Evolutionary conservation across 345 rosid species (phyloP).

Genomic region (thale cress (Arabidopsis thaliana)): TAIR10.1 NC_003070.9:19206001-19206500

Average conservation of each 20-base stretch:
- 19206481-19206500: slow-evolving; percentile 24
- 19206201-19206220: slow-evolving; percentile 53
- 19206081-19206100: slow-evolving; percentile 78
- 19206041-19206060: slow-evolving; percentile 18
- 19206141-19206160: slow-evolving; percentile 60
- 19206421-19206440: slow-evolving; percentile 31
- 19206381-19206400: slow-evolving; percentile 82
- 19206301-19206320: slow-evolving; percentile 48
- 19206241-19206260: slow-evolving; percentile 88
- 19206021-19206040: not conserved
- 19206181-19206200: slow-evolving; percentile 65
- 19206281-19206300: slow-evolving; percentile 70
- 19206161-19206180: slow-evolving; percentile 60
- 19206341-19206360: slow-evolving; percentile 67
- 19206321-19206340: slow-evolving; percentile 58
- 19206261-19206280: slow-evolving; percentile 70
- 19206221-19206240: slow-evolving; percentile 74
- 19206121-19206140: slow-evolving; percentile 59
- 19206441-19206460: slow-evolving; percentile 61
- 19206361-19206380: slow-evolving; percentile 83
- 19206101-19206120: slow-evolving; percentile 56
- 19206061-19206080: slow-evolving; percentile 85
- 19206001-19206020: not conserved
- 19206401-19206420: slow-evolving; percentile 60
- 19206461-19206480: slow-evolving; percentile 17